Evolutionary conservation across 352 stramenopile genomes (phyloP), one percentile per base, ranked within the genome.

Genomic region (Globisporangium cederbergense): DNA sequence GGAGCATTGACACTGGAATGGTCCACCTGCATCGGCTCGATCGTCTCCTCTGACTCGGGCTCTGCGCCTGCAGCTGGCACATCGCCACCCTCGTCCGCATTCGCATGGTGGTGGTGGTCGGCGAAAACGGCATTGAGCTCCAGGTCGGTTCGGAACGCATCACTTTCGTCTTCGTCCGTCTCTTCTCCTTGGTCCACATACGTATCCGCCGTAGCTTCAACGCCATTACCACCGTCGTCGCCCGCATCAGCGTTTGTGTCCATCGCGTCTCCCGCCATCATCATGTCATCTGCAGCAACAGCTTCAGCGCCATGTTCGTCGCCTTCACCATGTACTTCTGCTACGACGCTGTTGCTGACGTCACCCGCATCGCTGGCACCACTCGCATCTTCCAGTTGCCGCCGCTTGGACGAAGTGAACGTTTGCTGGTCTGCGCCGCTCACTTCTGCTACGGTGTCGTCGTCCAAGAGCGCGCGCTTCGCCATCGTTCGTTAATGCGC

Each of bases 391-490:
- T 16, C 20, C 16, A 43, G 16, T 9, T 57, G 51, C 8, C 36
- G 51, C 30, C 51, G 51, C 51, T 57, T 57, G 51, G 51, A 57
- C 11, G 51, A 18, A 40, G 51, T 43, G 51, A 57, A 57, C 30
- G 28, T 9, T 14, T 25, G 30, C 8, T 30, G 51, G 16, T 25
- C 51, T 6, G 30, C n/a, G 51, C 30, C 30, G 18, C 30, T 57
- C 51, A 11, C 28, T 14, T 25, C 51, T 8, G 6, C 47, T 18
- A 25, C 16, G 43, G 6, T 7, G 18, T 20, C 16, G 42, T 47
- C 43, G 5, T 20, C 28, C 9, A 16, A 42, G 3, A 42, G 51
- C 18, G 30, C 16, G 30, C 51, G 51, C 30, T 57, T 57, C 8
- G 30, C 8, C 51, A 57, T 57, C 4, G 18, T 16, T 9, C 18